phyloP scores from a whole-genome alignment of 148 eudicot genomes.

The Hydrangea macrophylla region DNA sequence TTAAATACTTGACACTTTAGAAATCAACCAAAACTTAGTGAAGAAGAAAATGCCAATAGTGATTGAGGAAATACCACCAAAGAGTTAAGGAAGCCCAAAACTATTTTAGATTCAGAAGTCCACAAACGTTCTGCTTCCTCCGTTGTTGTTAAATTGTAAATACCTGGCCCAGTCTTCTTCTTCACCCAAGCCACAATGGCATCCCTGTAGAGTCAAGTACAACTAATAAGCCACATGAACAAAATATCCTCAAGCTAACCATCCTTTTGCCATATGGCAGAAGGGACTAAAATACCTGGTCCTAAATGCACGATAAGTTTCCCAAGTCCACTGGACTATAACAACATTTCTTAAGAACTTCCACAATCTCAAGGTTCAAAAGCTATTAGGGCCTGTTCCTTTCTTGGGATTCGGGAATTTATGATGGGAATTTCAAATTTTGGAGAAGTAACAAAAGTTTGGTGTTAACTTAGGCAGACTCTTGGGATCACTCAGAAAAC shows the following conservation, averaged over 20 bases:
- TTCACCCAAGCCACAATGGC: conserved; percentile 72
- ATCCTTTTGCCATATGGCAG: neutral
- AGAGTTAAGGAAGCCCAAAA: conserved; percentile 53
- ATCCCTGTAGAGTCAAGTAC: conserved; percentile 40
- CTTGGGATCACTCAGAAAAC: too few relatives aligned
- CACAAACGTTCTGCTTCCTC: conserved; percentile 65
- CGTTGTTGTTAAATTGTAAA: conserved; percentile 50
- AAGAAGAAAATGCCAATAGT: neutral
- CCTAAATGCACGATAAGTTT: neutral
- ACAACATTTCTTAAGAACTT: too few relatives aligned
- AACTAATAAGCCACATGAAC: neutral
- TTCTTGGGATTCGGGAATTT: too few relatives aligned
- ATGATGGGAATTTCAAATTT: too few relatives aligned
- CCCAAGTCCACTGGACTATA: too few relatives aligned
- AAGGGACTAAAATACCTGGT: neutral
- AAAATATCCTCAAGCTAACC: neutral
- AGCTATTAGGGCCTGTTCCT: too few relatives aligned
- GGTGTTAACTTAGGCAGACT: too few relatives aligned
- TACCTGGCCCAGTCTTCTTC: conserved; percentile 67
- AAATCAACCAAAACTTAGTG: neutral
- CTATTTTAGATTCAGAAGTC: conserved; percentile 46
- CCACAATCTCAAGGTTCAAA: too few relatives aligned
- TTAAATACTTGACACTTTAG: neutral
- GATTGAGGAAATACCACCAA: conserved; percentile 45
- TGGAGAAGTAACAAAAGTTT: too few relatives aligned